Conservation (phyloP, 2,329 filamentous ascomycete genomes). For the Apiospora sp. region DNA sequence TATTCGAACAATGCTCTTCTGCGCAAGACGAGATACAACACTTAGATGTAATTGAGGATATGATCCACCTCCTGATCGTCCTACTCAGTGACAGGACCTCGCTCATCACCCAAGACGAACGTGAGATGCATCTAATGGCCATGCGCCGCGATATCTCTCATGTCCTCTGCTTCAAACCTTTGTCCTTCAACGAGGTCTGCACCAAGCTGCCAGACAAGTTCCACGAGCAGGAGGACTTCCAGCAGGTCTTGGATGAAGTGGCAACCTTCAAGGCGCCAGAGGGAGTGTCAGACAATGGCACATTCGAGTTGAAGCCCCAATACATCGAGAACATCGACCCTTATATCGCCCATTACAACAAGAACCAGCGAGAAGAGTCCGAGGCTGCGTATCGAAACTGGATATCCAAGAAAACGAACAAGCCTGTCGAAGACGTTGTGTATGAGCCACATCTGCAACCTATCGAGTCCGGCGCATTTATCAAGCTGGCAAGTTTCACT, state of each 20-base stretch:
- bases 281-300: conserved; percentile 89
- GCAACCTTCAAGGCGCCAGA: conserved; percentile 90
- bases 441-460: conserved; percentile 86
- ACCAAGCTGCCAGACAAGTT: conserved; percentile 87
- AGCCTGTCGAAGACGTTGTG: conserved; percentile 81
- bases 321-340: conserved; percentile 91
- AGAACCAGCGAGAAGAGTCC: conserved; percentile 95
- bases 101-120: conserved; percentile 74
- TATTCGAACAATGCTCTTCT: conserved; percentile 75
- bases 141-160: conserved; percentile 92
- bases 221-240: conserved; percentile 88
- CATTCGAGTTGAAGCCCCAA: conserved; percentile 88
- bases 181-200: conserved; percentile 93
- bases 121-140: conserved; percentile 70
- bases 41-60: conserved; percentile 93
- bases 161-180: conserved; percentile 92
- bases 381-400: conserved; percentile 88
- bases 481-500: conserved; percentile 80
- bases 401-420: conserved; percentile 87
- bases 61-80: conserved; percentile 92
- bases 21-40: conserved; percentile 88
- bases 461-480: conserved; percentile 80
- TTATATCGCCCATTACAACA: conserved; percentile 94
- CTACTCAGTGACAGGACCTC: conserved; percentile 88
- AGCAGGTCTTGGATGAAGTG: conserved; percentile 84